These are phyloP conservation scores for Globisporangium takayamanum DNA, from an alignment of 352 stramenopile species.

Conservation along the genomic window DNA sequence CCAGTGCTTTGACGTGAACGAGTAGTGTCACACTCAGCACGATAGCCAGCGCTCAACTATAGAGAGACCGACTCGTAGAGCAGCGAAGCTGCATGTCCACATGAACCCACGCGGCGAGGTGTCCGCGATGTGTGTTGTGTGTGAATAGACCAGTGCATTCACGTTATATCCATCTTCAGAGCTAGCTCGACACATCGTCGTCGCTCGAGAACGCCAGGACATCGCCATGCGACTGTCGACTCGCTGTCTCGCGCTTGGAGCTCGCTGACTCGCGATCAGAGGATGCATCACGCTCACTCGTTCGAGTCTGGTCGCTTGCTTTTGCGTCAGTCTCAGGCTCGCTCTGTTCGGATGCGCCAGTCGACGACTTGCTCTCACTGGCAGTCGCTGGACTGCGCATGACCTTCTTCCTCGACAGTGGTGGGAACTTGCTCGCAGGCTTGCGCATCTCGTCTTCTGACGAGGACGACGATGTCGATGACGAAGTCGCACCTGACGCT, in stretches of 20 bases:
- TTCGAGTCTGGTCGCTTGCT: background rate
- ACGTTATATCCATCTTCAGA: background rate
- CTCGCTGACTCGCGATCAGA: background rate
- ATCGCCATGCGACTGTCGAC: background rate
- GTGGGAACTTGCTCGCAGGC: conserved; percentile 6
- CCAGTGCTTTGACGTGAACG: conserved; percentile 48
- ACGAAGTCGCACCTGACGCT: background rate
- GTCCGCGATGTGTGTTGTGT: background rate
- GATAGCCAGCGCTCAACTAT: background rate
- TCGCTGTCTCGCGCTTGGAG: background rate
- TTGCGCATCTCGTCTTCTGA: conserved; percentile 6
- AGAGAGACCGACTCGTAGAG: background rate
- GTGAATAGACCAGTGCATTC: background rate
- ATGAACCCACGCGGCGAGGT: background rate
- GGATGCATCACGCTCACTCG: background rate
- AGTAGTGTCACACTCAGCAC: background rate
- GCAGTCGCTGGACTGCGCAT: background rate
- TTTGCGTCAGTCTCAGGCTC: background rate
- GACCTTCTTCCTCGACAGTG: conserved; percentile 5
- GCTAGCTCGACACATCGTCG: conserved; percentile 7
- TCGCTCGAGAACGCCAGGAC: conserved; percentile 8
- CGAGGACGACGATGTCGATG: background rate
- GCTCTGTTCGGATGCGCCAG: background rate
- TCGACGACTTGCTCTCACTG: background rate
- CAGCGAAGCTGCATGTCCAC: background rate